Base-by-base conservation (phyloP, 805 yeast species). In the Brettanomyces naardenensis region DNA sequence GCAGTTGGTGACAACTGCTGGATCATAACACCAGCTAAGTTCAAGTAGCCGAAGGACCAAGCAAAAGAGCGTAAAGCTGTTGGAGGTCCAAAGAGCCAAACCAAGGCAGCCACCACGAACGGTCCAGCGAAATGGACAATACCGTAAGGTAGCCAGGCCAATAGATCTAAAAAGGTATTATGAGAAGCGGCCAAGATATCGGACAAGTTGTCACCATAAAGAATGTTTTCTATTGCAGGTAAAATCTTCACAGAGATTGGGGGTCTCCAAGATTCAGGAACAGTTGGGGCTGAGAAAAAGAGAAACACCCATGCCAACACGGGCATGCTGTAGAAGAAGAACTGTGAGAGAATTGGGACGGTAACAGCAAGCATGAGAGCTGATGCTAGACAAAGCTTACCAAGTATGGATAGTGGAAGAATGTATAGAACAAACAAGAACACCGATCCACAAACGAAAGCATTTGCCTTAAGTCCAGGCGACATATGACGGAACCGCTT, bases 71-170 rank as follows among this genome's bases (percentile, higher is more conserved):
- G 75, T 27, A 89, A 62, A 9, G 86, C 66, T 4, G 87, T 80
- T 34, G 97, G 97, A 14, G 97, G 96, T 0, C 87, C 95, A 69
- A 86, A 90, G 20, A 89, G 49, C 57, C 87, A 89, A 37, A 85
- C 61, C 35, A 87, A 56, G 3, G 71, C 76, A 1, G 96, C 90
- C 31, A 84, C 84, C 6, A 89, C 75, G 54, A 89, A 86, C 2
- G 97, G 97, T 13, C 82, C 77, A 15, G 80, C 78, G 53, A 85
- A 89, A 63, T 89, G 97, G 43, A 84, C 67, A 11, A 90, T 57
- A 3, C 97, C 97, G 57, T 90, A 90, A 32, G 95, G 95, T 28
- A 90, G 61, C 96, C 96, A 89, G 4, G 97, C 96, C 35, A 86
- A 49, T n/a, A 89, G 66, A 55, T 89, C 97, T 39, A 85, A 64